Evolutionary conservation across 257 asterid species (phyloP), one percentile per base, ranked within the genome.

Genomic region (Ballota nigra): DNA sequence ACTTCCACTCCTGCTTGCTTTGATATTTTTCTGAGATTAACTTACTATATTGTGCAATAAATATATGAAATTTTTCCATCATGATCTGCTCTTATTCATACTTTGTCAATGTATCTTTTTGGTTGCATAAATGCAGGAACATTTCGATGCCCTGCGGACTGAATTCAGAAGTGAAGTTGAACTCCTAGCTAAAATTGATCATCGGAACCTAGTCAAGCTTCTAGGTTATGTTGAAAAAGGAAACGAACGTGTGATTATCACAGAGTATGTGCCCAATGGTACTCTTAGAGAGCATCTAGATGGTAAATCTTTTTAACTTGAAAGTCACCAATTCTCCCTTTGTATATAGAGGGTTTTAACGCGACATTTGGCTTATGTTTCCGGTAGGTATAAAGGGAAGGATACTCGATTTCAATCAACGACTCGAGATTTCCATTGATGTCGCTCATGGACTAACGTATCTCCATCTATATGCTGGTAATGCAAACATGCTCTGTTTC

Each of bases 231-330:
- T 95, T 73, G 98, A 95, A 75, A 85, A 78, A 66, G 98, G 96
- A 80, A 82, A 75, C 28, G 99, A 95, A 33, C 96, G 97, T 63
- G 80, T 95, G 69, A 83, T 95, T 72, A 88, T 95, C 70, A 92
- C 98, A 11, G 98, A 95, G 84, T 92, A 80, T 77, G 97, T 95
- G 59, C 88, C 98, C 29, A 95, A 95, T 56, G 98, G 99, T 77
- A 92, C 94, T 69, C 97, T 95, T 62, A 84, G 99, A 83, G 99
- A 95, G 74, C 96, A 92, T 83, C 83, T 95, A 43, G 99, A 95
- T 71, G 99, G 99, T 95, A 88, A 78, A 57, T 43, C 78, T 59
- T 78, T 66, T 67, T 15, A 69, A 66, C 80, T 68, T 34, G 8
- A 26, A 59, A 55, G 13, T 66, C 26, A 23, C 63, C 49, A 74